phyloP scores from a whole-genome alignment of 768 basidiomycete species.

The Serendipita vermifera region DNA sequence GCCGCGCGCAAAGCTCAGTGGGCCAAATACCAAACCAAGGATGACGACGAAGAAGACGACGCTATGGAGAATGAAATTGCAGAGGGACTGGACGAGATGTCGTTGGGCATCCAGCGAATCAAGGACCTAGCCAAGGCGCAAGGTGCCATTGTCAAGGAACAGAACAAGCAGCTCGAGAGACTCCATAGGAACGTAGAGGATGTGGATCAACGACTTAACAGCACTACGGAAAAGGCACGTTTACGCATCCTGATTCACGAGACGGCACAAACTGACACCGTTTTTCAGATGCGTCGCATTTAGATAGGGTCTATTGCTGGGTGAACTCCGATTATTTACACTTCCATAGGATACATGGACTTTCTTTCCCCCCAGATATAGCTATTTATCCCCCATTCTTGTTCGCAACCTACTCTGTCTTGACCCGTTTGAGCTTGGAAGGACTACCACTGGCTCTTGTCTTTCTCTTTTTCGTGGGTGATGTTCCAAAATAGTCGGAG shows the following conservation, averaged over 20 bases:
- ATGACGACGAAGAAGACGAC: slow-evolving; percentile 79
- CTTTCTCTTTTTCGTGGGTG: neutral
- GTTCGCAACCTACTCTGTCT: neutral
- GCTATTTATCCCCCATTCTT: no score
- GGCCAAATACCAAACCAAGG: slow-evolving; percentile 76
- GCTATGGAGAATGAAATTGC: slow-evolving; percentile 92
- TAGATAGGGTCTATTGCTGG: no score
- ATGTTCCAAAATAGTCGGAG: neutral
- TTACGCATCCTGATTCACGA: neutral
- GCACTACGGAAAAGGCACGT: slow-evolving; percentile 70
- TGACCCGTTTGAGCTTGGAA: neutral
- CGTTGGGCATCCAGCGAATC: slow-evolving; percentile 59
- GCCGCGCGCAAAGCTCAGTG: slow-evolving; percentile 52
- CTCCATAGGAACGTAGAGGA: slow-evolving; percentile 67
- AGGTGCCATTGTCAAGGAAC: slow-evolving; percentile 77
- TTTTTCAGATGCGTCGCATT: no score
- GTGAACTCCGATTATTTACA: no score
- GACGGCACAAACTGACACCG: no score
- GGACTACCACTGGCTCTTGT: neutral
- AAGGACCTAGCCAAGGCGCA: slow-evolving; percentile 69
- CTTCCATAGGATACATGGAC: no score
- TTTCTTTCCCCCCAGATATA: no score
- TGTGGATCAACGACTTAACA: slow-evolving; percentile 62
- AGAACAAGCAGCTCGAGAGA: slow-evolving; percentile 66
- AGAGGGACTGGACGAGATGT: slow-evolving; percentile 77